Conservation (phyloP, 169 alveolate species). For the Cryptosporidium sp. region DNA sequence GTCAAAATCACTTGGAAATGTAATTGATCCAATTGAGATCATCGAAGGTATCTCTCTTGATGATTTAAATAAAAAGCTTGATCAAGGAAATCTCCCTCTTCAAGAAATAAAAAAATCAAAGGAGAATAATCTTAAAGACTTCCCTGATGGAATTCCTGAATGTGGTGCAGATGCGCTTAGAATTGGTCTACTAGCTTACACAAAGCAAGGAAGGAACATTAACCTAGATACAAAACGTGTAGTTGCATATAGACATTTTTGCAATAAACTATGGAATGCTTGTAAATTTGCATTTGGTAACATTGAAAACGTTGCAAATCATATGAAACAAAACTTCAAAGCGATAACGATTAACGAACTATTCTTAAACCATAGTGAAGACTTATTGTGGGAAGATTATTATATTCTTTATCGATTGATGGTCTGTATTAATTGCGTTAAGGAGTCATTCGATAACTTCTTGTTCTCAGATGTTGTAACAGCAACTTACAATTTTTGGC, state of each 20-base stretch:
- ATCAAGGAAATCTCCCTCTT: constrained; percentile 85
- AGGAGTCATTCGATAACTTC: constrained; percentile 89
- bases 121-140: constrained; percentile 92
- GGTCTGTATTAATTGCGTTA: constrained; percentile 81
- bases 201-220: constrained; percentile 94
- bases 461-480: constrained; percentile 95
- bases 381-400: constrained; percentile 91
- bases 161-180: constrained; percentile 99
- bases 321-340: neutral
- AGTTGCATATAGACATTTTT: constrained; percentile 96
- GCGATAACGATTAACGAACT: constrained; percentile 23
- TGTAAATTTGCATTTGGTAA: constrained; percentile 91
- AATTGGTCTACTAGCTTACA: constrained; percentile 93
- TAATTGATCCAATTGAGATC: constrained; percentile 98
- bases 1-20: constrained; percentile 99
- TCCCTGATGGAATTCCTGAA: constrained; percentile 98
- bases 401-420: constrained; percentile 94
- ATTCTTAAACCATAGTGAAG: constrained; percentile 47
- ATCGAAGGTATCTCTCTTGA: constrained; percentile 95
- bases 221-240: constrained; percentile 96
- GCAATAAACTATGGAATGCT: constrained; percentile 98
- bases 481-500: constrained; percentile 94
- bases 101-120: constrained; percentile 94
- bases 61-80: constrained; percentile 88
- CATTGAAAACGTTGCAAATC: constrained; percentile 69